Base-by-base conservation (phyloP, 2,329 filamentous ascomycete species). In the Colletotrichum sp. region DNA sequence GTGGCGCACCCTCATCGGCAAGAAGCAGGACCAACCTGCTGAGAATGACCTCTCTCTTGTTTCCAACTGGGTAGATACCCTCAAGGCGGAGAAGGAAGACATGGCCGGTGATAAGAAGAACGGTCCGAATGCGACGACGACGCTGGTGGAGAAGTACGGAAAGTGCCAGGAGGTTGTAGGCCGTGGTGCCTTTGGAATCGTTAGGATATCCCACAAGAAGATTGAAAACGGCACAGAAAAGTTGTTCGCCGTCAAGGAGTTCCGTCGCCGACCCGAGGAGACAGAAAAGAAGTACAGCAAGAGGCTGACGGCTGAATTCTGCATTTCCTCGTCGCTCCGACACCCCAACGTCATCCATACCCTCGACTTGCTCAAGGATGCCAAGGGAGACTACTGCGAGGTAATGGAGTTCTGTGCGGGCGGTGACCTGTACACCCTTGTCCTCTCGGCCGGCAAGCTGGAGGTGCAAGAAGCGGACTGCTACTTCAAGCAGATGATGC, bases 361-460 rank as follows among this genome's bases (percentile, higher is more conserved):
- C 1, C 91, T 99, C 69, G 97, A 99, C 83, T 90, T 99, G 13
- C 91, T 99, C 55, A 95, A 98, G 85, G 97, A 99, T 82, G 93
- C 96, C 80, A 98, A 98, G 86, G 97, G 97, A 76, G 96, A 98
- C 83, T 98, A 97, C 85, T 99, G 97, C 85, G 97, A 99, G 84
- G 97, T 99, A 68, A 99, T 99, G 97, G 97, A 99, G 86, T 99
- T 97, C 83, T 99, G 97, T 83, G 96, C 96, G 48, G 97, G 97
- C 76, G 97, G 97, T 75, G 97, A 99, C 83, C 89, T 99, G 28
- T 98, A 98, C 85, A 98, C 96, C 0, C 90, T 99, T 7, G 94
- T 99, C 25, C 91, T 98, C 34, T 93, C 97, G 8, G 95, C 96
- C 48, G 95, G 95, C 75, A 98, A 98, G 85, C 92, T 99, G 25